Evolutionary conservation across 2,329 filamentous ascomycete genomes (phyloP).

Genomic region (Aphanoascus verrucosus): DNA sequence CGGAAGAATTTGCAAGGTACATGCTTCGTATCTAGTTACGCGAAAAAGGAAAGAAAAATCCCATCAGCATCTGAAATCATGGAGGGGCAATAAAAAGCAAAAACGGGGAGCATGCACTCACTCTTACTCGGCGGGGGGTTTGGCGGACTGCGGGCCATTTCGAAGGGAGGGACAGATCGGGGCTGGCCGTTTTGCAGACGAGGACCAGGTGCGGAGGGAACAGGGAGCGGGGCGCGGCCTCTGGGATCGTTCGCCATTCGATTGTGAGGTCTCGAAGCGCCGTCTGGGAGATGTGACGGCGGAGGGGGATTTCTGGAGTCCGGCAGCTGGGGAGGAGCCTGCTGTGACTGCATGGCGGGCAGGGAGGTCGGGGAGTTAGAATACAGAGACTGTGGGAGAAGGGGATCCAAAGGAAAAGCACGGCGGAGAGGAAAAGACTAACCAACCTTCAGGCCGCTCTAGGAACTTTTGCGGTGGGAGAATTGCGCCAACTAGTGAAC

Average conservation of each 20-base stretch:
- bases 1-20: slow-evolving; percentile 99
- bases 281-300: slow-evolving; percentile 4
- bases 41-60: slow-evolving; percentile 5
- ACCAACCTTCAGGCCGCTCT: slow-evolving; percentile 7
- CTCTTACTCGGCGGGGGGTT: slow-evolving; percentile 35
- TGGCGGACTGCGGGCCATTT: slow-evolving; percentile 39
- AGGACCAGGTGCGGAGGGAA: slow-evolving; percentile 25
- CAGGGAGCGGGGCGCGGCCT: slow-evolving; percentile 32
- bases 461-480: slow-evolving; percentile 2
- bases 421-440: slow-evolving; percentile 7
- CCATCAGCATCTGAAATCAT: slow-evolving; percentile 1
- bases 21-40: slow-evolving; percentile 69
- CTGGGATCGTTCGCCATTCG: slow-evolving; percentile 31
- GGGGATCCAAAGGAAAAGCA: background rate
- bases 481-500: slow-evolving; percentile 3
- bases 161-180: slow-evolving; percentile 30
- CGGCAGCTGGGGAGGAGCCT: slow-evolving; percentile 7
- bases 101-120: slow-evolving; percentile 15
- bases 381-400: slow-evolving; percentile 1
- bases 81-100: background rate
- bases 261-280: slow-evolving; percentile 16
- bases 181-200: slow-evolving; percentile 33
- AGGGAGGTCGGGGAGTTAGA: background rate
- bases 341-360: slow-evolving; percentile 13
- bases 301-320: slow-evolving; percentile 6